A percentile compares a stretch with the other conserved stretches of the same genome.
These are phyloP conservation scores for Antrodiella citrinella DNA, from an alignment of 768 basidiomycete species.

Conservation along the genomic window DNA sequence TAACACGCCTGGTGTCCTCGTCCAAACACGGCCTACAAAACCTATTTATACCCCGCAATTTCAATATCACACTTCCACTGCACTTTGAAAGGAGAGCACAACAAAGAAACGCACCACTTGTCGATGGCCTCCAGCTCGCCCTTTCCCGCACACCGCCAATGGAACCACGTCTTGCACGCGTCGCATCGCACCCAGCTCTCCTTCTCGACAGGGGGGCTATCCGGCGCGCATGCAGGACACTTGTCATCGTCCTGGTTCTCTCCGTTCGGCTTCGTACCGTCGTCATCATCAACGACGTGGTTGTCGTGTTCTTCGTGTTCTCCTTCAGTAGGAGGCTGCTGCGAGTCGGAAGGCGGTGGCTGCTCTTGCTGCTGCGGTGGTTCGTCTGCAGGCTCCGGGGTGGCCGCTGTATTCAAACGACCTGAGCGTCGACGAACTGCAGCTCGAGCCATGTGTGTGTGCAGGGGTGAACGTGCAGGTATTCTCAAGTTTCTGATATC, in stretches of 20 bases:
- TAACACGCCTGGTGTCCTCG: conserved; percentile 50
- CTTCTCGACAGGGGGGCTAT: conserved; percentile 38
- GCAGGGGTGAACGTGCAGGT: not conserved
- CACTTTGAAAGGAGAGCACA: conserved; percentile 8
- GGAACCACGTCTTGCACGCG: conserved; percentile 74
- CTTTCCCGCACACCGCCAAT: conserved; percentile 73
- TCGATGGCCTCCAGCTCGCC: conserved; percentile 61
- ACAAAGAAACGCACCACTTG: conserved; percentile 53
- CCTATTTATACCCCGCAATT: too few relatives aligned
- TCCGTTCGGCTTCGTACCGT: conserved; percentile 21
- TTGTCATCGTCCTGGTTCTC: conserved; percentile 18
- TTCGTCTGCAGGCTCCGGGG: not conserved
- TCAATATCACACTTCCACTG: too few relatives aligned
- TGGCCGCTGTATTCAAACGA: not conserved
- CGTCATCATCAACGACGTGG: conserved; percentile 23
- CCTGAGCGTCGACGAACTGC: not conserved
- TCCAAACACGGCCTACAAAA: conserved; percentile 60
- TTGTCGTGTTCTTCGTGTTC: conserved; percentile 16
- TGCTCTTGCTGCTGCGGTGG: not conserved
- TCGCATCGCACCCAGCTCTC: conserved; percentile 83
- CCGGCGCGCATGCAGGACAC: conserved; percentile 46
- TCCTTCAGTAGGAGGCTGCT: not conserved
- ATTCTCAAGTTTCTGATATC: too few relatives aligned
- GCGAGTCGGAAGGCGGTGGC: not conserved
- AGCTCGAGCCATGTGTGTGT: not conserved